Percentiles rank a stretch among this genome's conserved stretches.
These are phyloP conservation scores for Anthracocystis walkeri DNA, from an alignment of 1,284 basidiomycete species.

Conservation along the genomic window DNA sequence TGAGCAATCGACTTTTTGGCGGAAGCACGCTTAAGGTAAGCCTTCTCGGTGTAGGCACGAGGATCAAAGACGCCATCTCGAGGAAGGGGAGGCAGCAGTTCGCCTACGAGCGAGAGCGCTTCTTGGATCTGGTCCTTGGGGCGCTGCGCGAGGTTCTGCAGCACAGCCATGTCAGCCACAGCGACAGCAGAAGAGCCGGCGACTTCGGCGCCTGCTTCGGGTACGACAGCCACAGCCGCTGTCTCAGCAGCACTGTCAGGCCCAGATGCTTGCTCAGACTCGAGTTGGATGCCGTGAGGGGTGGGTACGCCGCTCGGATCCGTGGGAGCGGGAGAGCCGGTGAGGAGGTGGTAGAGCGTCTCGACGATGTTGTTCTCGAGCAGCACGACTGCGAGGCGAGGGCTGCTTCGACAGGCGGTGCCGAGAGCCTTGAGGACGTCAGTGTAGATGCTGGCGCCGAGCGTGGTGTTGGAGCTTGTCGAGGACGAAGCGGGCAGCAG, in stretches of 20 bases:
- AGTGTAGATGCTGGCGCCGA: slow-evolving; percentile 57
- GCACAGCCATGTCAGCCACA: slow-evolving; percentile 86
- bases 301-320: slow-evolving; percentile 17
- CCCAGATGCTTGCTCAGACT: slow-evolving; percentile 37
- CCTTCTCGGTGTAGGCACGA: slow-evolving; percentile 88
- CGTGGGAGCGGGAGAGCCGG: slow-evolving; percentile 60
- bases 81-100: slow-evolving; percentile 65
- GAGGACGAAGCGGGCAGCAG: slow-evolving; percentile 52
- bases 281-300: slow-evolving; percentile 39
- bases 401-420: slow-evolving; percentile 57
- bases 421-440: slow-evolving; percentile 64
- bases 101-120: slow-evolving; percentile 61
- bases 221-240: slow-evolving; percentile 45
- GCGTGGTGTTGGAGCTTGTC: slow-evolving; percentile 50
- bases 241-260: slow-evolving; percentile 40
- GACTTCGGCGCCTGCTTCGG: slow-evolving; percentile 23
- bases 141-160: slow-evolving; percentile 94
- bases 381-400: slow-evolving; percentile 58
- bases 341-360: slow-evolving; percentile 65
- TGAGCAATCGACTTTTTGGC: slow-evolving; percentile 11
- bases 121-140: slow-evolving; percentile 80
- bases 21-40: slow-evolving; percentile 71
- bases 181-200: slow-evolving; percentile 51
- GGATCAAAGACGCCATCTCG: slow-evolving; percentile 92
- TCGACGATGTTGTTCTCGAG: slow-evolving; percentile 66